Percentiles rank a stretch among this genome's conserved stretches.
phyloP scores from a whole-genome alignment of 768 basidiomycete genomes.

The Gelatoporia subvermispora region DNA sequence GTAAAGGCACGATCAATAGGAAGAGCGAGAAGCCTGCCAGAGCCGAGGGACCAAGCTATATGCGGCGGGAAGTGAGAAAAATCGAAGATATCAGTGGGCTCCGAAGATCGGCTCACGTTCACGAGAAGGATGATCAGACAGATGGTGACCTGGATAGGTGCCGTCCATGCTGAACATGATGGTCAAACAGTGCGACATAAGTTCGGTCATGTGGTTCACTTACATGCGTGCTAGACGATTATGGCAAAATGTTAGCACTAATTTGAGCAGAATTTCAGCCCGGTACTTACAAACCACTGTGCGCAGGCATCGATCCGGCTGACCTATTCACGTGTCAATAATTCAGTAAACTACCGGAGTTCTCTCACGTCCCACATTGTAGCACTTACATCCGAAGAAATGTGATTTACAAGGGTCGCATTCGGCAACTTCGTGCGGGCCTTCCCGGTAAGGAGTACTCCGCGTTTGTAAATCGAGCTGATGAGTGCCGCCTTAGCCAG shows the following conservation, averaged over 20 bases:
- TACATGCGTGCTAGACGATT: slow-evolving; percentile 34
- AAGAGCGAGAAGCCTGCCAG: slow-evolving; percentile 69
- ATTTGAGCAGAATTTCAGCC: background rate
- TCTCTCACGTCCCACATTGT: background rate
- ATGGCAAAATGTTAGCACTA: background rate
- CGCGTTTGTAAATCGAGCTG: slow-evolving; percentile 65
- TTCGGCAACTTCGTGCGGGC: slow-evolving; percentile 61
- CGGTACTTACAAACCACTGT: slow-evolving; percentile 63
- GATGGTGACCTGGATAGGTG: slow-evolving; percentile 58
- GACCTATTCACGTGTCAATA: slow-evolving; percentile 27
- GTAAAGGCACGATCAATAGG: slow-evolving; percentile 55
- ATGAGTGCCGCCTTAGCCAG: slow-evolving; percentile 64
- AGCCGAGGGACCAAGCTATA: slow-evolving; percentile 63
- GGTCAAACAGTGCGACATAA: background rate
- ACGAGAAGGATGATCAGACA: slow-evolving; percentile 57
- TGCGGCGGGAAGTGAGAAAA: too few species aligned
- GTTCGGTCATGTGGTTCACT: background rate
- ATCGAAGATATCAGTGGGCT: slow-evolving; percentile 1
- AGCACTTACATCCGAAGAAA: slow-evolving; percentile 57
- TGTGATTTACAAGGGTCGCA: slow-evolving; percentile 53
- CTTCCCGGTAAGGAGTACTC: slow-evolving; percentile 60
- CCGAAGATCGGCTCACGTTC: slow-evolving; percentile 35
- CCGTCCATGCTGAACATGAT: slow-evolving; percentile 49
- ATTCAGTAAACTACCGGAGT: too few species aligned
- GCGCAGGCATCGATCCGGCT: slow-evolving; percentile 56